A percentile compares a stretch with the other conserved stretches of the same genome.
Conservation (phyloP, 2,329 filamentous ascomycete species). For the Botrytis hyacinthi region DNA sequence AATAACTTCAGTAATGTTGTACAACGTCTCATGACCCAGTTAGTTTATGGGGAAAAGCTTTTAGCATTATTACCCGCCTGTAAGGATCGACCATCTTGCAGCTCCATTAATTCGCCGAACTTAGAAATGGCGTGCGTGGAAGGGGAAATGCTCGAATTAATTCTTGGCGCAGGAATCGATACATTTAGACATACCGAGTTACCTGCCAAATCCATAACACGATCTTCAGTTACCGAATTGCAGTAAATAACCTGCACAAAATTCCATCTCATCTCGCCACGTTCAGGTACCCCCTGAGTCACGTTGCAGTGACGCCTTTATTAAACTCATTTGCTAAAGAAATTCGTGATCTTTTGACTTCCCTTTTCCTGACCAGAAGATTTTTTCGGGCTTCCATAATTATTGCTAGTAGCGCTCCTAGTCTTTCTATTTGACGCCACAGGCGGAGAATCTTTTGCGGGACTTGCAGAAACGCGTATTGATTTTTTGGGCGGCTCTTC, state of each 20-base stretch:
- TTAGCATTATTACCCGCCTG: neutral
- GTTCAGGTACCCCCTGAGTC: neutral
- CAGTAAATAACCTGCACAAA: neutral
- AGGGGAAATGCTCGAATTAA: neutral
- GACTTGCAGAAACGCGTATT: slow-evolving; percentile 27
- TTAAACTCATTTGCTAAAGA: slow-evolving; percentile 44
- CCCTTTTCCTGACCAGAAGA: slow-evolving; percentile 31
- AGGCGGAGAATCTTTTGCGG: slow-evolving; percentile 24
- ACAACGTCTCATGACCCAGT: neutral
- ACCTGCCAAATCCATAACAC: neutral
- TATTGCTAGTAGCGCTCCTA: slow-evolving; percentile 38
- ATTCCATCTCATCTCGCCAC: neutral
- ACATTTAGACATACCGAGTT: neutral
- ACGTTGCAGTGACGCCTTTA: neutral
- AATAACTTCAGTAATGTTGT: neutral
- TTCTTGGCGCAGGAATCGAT: neutral
- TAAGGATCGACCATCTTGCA: neutral
- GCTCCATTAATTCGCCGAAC: neutral
- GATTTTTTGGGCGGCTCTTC: slow-evolving; percentile 34
- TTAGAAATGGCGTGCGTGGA: neutral
- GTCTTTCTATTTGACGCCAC: slow-evolving; percentile 31
- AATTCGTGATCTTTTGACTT: slow-evolving; percentile 51
- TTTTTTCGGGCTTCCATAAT: slow-evolving; percentile 33
- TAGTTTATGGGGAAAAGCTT: neutral
- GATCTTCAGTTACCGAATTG: neutral